Percentiles rank a stretch among this genome's conserved stretches.
Conservation (phyloP, 2,329 filamentous ascomycete species). For the Trichoderma harzianum region DNA sequence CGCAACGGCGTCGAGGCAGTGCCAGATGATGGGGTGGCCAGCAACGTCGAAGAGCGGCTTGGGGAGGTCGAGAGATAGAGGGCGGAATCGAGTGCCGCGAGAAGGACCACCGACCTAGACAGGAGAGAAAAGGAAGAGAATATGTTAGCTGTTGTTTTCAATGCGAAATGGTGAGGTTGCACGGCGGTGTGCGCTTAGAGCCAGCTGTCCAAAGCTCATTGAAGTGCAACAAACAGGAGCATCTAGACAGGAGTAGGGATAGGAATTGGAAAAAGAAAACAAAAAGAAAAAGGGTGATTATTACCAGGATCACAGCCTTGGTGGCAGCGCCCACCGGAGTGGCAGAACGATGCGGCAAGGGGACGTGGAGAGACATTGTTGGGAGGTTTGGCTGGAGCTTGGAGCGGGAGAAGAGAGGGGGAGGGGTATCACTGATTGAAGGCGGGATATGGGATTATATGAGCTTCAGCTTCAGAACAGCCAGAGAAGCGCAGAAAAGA, state of each 20-base stretch:
- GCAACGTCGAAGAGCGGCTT: constrained; percentile 99
- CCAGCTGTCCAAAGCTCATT: neutral
- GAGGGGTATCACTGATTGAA: neutral
- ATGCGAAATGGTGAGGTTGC: neutral
- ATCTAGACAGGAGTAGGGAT: neutral
- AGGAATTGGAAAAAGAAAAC: neutral
- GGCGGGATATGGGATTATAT: neutral
- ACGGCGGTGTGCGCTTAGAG: neutral
- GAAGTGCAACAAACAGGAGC: neutral
- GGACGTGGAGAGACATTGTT: constrained; percentile 54
- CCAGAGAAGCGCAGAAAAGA: neutral
- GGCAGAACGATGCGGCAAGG: constrained; percentile 46
- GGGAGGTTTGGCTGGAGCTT: neutral
- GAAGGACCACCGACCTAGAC: constrained; percentile 87
- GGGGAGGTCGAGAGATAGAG: constrained; percentile 89
- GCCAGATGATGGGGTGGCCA: constrained; percentile 96
- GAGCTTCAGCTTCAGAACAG: neutral
- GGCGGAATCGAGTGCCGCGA: constrained; percentile 90
- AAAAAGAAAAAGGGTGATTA: neutral
- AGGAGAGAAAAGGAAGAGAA: neutral
- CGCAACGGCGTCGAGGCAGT: constrained; percentile 88
- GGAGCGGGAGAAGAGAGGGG: neutral
- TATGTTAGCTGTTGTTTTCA: neutral
- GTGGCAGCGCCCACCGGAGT: constrained; percentile 57
- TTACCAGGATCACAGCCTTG: constrained; percentile 91